Conservation (phyloP, 345 rosid genomes). For the Boechera retrofracta region DNA sequence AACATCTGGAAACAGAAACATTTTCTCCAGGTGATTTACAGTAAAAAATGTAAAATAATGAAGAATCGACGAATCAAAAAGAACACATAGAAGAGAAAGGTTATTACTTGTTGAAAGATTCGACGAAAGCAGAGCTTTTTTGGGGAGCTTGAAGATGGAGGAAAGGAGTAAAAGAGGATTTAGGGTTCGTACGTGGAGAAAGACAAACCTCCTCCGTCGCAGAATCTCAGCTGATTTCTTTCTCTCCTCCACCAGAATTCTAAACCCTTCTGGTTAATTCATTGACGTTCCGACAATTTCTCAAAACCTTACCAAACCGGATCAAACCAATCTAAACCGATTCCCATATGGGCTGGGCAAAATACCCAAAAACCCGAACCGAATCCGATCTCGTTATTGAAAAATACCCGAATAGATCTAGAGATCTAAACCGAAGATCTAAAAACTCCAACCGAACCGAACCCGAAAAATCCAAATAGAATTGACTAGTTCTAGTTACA, state of each 20-base stretch:
- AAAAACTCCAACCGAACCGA: too few species aligned
- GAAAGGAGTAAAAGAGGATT: background rate
- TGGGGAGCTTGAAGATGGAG: background rate
- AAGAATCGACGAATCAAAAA: background rate
- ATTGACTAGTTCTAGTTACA: too few species aligned
- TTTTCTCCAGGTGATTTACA: too few species aligned
- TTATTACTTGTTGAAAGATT: conserved; percentile 21
- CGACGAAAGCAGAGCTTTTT: background rate
- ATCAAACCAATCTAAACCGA: background rate
- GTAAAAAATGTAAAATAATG: too few species aligned
- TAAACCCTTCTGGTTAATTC: conserved; percentile 26
- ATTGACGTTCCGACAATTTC: conserved; percentile 4
- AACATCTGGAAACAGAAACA: background rate
- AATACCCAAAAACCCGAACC: too few species aligned
- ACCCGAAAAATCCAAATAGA: too few species aligned
- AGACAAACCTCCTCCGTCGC: conserved; percentile 22
- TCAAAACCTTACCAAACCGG: conserved; percentile 20
- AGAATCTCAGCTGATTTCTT: conserved; percentile 10
- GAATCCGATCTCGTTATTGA: too few species aligned
- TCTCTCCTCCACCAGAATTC: conserved; percentile 8
- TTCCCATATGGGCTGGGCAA: background rate
- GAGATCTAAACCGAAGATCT: too few species aligned
- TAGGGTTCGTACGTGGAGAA: conserved; percentile 34
- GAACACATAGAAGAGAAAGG: background rate
- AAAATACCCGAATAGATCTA: too few species aligned